Percentiles rank a stretch among this genome's conserved stretches.
phyloP scores from a whole-genome alignment of 495 filamentous ascomycete genomes.

The Penicillium verhagenii region DNA sequence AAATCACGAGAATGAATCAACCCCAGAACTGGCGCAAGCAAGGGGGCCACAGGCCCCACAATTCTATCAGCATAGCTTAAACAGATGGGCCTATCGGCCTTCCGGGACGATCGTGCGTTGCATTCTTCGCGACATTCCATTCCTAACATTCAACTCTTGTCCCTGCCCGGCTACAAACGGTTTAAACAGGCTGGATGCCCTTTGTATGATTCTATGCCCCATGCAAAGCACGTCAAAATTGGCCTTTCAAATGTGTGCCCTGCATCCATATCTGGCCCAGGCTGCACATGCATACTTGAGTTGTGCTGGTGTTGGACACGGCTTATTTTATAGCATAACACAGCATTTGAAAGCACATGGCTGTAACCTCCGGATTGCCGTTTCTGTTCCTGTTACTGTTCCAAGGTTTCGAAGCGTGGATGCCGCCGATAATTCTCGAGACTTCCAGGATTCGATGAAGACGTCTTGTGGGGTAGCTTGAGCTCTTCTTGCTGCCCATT shows the following conservation, averaged over 20 bases:
- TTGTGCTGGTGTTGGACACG: too few species aligned
- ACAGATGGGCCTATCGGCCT: background rate
- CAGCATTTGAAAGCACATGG: background rate
- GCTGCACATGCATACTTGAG: background rate
- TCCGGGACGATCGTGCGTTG: background rate
- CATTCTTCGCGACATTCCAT: conserved; percentile 10
- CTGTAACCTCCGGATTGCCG: conserved; percentile 6
- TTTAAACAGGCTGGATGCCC: background rate
- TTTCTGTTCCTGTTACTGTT: conserved; percentile 1
- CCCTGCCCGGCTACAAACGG: conserved; percentile 6
- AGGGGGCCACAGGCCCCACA: background rate
- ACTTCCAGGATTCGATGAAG: too few species aligned
- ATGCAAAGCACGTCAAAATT: conserved; percentile 19
- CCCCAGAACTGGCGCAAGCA: background rate
- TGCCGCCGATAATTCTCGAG: too few species aligned
- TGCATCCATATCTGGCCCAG: background rate
- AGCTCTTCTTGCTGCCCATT: background rate
- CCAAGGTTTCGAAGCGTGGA: too few species aligned
- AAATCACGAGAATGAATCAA: background rate
- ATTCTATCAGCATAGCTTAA: background rate
- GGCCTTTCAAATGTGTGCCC: background rate
- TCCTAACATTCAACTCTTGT: conserved; percentile 8
- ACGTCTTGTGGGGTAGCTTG: background rate
- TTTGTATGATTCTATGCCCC: conserved; percentile 18
- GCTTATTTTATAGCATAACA: too few species aligned